These are phyloP conservation scores for Trichoderma koningiopsis DNA, from an alignment of 2,329 filamentous ascomycete species.

Conservation along the genomic window DNA sequence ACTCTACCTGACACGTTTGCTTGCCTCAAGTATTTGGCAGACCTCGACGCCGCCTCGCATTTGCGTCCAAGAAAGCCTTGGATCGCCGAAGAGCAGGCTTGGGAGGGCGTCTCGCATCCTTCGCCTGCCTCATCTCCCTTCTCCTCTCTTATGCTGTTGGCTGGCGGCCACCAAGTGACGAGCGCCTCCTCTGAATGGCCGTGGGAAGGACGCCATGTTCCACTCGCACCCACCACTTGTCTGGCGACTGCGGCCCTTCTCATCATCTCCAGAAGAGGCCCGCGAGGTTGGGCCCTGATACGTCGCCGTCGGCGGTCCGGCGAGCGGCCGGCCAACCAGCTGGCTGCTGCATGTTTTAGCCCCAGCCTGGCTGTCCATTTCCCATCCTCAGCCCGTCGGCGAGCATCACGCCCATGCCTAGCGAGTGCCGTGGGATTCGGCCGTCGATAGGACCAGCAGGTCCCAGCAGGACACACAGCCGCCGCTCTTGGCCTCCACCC, in stretches of 20 bases:
- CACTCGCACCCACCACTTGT: conserved; percentile 21
- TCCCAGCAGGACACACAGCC: neutral
- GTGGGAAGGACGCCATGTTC: conserved; percentile 14
- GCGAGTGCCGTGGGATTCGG: conserved; percentile 19
- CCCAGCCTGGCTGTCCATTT: conserved; percentile 31
- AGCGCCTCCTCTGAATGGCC: conserved; percentile 13
- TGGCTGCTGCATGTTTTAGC: conserved; percentile 29
- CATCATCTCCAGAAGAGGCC: conserved; percentile 6
- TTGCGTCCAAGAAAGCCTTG: neutral
- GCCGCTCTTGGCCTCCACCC: conserved; percentile 9
- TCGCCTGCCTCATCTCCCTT: conserved; percentile 2
- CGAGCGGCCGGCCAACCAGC: conserved; percentile 26
- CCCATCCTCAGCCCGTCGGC: conserved; percentile 14
- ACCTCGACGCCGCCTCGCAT: neutral
- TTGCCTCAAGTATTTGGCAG: neutral
- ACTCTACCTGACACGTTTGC: neutral
- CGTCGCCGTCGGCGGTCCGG: conserved; percentile 19
- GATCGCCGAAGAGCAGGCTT: neutral
- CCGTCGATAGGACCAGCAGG: conserved; percentile 1
- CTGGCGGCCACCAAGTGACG: conserved; percentile 4
- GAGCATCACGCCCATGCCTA: neutral
- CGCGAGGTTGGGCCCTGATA: conserved; percentile 15
- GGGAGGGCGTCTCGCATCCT: neutral
- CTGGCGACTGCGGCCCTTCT: conserved; percentile 14
- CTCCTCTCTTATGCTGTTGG: conserved; percentile 2